A percentile compares a stretch with the other conserved stretches of the same genome.
Conservation (phyloP, 495 filamentous ascomycete genomes). For the Platismatia glauca region DNA sequence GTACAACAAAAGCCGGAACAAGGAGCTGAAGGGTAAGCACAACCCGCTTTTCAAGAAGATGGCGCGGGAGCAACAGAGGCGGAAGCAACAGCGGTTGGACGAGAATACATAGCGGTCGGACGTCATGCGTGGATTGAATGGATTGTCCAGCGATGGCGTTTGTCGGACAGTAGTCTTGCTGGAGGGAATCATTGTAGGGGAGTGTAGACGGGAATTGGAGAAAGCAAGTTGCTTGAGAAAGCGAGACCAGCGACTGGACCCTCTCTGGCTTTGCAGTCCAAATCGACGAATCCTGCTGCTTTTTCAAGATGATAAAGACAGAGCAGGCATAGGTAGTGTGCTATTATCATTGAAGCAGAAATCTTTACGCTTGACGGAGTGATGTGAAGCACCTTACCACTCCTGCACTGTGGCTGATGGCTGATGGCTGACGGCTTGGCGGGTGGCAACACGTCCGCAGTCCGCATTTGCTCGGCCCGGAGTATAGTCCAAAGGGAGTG, state of each 20-base stretch:
- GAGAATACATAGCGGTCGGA: not conserved
- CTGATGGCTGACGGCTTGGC: too few relatives aligned
- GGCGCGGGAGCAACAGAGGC: conserved; percentile 59
- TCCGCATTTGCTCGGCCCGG: not conserved
- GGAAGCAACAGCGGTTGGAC: conserved; percentile 41
- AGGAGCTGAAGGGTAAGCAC: conserved; percentile 71
- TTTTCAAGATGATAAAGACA: too few relatives aligned
- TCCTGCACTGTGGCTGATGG: too few relatives aligned
- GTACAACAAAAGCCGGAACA: conserved; percentile 65
- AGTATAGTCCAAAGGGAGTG: not conserved
- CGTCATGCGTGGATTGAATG: not conserved
- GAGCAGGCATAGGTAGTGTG: too few relatives aligned
- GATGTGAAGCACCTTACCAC: too few relatives aligned
- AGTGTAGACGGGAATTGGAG: too few relatives aligned
- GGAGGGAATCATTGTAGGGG: too few relatives aligned
- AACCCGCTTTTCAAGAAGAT: conserved; percentile 76
- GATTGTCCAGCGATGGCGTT: conserved; percentile 7
- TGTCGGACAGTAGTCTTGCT: not conserved
- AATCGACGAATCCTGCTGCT: too few relatives aligned
- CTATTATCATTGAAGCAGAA: too few relatives aligned
- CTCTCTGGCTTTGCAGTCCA: conserved; percentile 2
- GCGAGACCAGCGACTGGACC: not conserved
- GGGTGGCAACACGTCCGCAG: not conserved
- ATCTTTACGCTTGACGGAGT: too few relatives aligned
- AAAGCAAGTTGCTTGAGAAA: not conserved